Evolutionary conservation across 176 grass and related monocot genomes (phyloP).

Genomic region (Musa troglodytarum): DNA sequence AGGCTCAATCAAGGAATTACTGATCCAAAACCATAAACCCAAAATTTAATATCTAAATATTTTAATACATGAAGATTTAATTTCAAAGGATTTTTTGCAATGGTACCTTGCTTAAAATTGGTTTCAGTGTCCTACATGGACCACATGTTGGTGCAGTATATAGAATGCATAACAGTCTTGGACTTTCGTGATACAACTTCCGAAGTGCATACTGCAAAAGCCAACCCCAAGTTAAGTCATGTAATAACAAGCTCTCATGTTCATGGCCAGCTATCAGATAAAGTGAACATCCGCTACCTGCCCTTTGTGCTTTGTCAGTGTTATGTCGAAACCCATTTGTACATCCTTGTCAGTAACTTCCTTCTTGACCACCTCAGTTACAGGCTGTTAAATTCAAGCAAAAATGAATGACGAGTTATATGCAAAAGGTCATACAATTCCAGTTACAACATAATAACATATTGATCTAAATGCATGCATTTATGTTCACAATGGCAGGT

Average conservation of each 20-base stretch:
- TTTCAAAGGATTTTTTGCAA: constrained; percentile 12
- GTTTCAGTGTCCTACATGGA: constrained; percentile 97
- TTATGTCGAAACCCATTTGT: constrained; percentile 86
- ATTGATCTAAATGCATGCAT: background rate
- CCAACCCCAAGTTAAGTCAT: background rate
- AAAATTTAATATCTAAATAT: background rate
- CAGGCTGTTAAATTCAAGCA: constrained; percentile 42
- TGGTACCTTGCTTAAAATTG: constrained; percentile 91
- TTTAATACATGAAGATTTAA: background rate
- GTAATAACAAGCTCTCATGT: background rate
- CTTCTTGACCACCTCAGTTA: constrained; percentile 64
- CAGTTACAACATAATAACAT: background rate
- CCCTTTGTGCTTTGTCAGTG: constrained; percentile 73
- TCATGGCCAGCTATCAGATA: background rate
- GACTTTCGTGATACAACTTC: constrained; percentile 93
- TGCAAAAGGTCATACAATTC: background rate
- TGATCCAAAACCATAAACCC: too few relatives aligned
- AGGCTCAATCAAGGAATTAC: too few relatives aligned
- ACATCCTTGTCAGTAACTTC: constrained; percentile 69
- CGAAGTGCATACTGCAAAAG: constrained; percentile 79
- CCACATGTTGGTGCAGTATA: constrained; percentile 97
- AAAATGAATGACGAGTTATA: constrained; percentile 15
- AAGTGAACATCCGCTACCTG: constrained; percentile 45
- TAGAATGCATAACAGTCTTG: constrained; percentile 74
- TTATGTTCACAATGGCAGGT: background rate